Base-by-base conservation (phyloP, 2,329 filamentous ascomycete species). In the Incumbomyces lentus region DNA sequence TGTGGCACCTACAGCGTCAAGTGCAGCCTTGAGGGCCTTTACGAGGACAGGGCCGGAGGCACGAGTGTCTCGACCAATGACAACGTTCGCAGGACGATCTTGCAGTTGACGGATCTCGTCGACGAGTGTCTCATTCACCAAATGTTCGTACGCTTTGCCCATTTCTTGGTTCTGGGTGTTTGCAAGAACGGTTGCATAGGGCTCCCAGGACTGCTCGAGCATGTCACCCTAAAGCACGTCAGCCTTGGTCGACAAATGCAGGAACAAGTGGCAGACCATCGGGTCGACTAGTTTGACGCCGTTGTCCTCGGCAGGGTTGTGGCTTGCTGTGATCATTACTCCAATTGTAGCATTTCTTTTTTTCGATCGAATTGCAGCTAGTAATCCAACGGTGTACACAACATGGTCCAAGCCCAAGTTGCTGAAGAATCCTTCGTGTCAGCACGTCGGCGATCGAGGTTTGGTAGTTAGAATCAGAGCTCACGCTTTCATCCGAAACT, bases 221-320 rank as follows among this genome's bases (percentile, higher is more conserved):
- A 96, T 96, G 66, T 96, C 92, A 55, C 92, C 90, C 76, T 54
- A 16, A 48, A 22, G 35, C 14, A 26, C 42, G 39, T 52, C 43
- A 38, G 38, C 45, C 46, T 34, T 16, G 22, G 12, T 6, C 3
- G 38, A n/a, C 38, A n/a, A 31, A n/a, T 26, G 22, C 22, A 26
- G 22, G 22, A 26, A 26, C 8, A 26, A 8, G 22, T 26, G 30
- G 58, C 68, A 39, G 61, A 81, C 78, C 82, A 94, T 84, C 11
- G 92, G 92, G 66, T 98, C 92, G 53, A 98, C 87, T 57, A 98
- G 79, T 75, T 95, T 95, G 64, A 95, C 84, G 43, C 88, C 88
- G 65, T 95, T 95, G 68, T 95, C 88, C 58, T 79, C 75, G 30
- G 88, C 83, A 14, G 86, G 86, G 68, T 95, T 95, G 73, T 95